Evolutionary conservation across 257 asterid genomes (phyloP).

Genomic region (Prunella vulgaris): DNA sequence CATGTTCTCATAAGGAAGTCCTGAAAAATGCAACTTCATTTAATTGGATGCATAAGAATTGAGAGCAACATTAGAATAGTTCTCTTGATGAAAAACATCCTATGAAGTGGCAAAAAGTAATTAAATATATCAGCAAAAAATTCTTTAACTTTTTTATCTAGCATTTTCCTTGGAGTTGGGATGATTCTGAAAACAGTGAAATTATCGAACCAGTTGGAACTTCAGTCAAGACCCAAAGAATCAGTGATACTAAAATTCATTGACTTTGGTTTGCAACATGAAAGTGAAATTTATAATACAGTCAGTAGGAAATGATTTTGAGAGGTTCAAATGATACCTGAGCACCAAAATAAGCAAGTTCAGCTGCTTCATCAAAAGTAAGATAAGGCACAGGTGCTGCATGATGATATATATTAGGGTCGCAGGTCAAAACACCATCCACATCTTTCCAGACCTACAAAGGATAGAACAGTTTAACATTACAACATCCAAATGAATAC

Average conservation of each 20-base stretch:
- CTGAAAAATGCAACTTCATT: background rate
- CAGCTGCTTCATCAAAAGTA: constrained; percentile 98
- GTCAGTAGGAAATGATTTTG: background rate
- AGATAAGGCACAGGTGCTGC: constrained; percentile 84
- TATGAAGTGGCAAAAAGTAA: background rate
- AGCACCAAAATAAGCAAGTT: constrained; percentile 89
- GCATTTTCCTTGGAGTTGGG: background rate
- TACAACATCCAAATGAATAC: background rate
- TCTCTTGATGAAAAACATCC: background rate
- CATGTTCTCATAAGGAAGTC: background rate
- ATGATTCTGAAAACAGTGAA: background rate
- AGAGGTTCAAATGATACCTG: constrained; percentile 28
- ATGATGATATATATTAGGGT: constrained; percentile 63
- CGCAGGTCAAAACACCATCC: constrained; percentile 97
- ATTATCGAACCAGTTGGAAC: background rate
- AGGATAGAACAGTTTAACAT: constrained; percentile 10
- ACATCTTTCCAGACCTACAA: constrained; percentile 98
- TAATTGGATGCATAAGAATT: background rate
- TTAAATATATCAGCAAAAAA: background rate
- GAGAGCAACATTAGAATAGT: background rate
- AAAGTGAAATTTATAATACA: constrained; percentile 10
- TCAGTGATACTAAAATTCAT: background rate
- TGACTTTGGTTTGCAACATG: background rate
- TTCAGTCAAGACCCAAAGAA: background rate
- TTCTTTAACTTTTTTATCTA: background rate